Evolutionary conservation across 768 basidiomycete genomes (phyloP).

Genomic region (Podaxis rugospora): DNA sequence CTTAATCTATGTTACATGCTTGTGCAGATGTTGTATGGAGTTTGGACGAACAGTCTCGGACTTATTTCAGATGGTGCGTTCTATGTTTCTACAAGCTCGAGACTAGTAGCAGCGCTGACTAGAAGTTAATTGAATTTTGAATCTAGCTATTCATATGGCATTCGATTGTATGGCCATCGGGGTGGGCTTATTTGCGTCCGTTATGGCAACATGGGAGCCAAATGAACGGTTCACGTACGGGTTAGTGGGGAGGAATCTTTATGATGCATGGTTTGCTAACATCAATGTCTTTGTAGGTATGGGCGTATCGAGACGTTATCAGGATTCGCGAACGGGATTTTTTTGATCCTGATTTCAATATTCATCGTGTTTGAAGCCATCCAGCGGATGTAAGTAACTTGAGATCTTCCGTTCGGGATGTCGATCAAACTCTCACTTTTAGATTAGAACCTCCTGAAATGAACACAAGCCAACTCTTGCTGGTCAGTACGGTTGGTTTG

Average conservation of each 20-base stretch:
- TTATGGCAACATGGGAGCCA: conserved; percentile 97
- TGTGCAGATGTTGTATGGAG: conserved; percentile 94
- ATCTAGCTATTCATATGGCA: conserved; percentile 95
- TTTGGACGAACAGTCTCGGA: conserved; percentile 96
- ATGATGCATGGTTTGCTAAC: background rate
- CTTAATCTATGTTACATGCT: conserved; percentile 96
- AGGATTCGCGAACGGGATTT: conserved; percentile 97
- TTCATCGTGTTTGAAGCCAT: conserved; percentile 99
- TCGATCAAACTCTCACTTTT: background rate
- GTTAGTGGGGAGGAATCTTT: conserved; percentile 33
- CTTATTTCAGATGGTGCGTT: conserved; percentile 88
- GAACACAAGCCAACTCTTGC: conserved; percentile 88
- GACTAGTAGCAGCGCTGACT: background rate
- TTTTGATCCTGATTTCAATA: conserved; percentile 88
- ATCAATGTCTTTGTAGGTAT: conserved; percentile 51
- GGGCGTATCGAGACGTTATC: conserved; percentile 96
- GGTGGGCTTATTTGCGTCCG: conserved; percentile 91
- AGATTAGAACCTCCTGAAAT: conserved; percentile 96
- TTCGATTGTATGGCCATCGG: conserved; percentile 98
- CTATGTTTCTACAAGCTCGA: too few species aligned
- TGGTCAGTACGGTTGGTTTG: conserved; percentile 86
- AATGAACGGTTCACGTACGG: conserved; percentile 96
- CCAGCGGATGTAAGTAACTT: conserved; percentile 71
- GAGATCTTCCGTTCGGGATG: background rate
- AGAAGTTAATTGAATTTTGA: background rate